Evolutionary conservation across 2,329 filamentous ascomycete genomes (phyloP), one percentile per base, ranked within the genome.

Genomic region (Curvularia hawaiiensis): DNA sequence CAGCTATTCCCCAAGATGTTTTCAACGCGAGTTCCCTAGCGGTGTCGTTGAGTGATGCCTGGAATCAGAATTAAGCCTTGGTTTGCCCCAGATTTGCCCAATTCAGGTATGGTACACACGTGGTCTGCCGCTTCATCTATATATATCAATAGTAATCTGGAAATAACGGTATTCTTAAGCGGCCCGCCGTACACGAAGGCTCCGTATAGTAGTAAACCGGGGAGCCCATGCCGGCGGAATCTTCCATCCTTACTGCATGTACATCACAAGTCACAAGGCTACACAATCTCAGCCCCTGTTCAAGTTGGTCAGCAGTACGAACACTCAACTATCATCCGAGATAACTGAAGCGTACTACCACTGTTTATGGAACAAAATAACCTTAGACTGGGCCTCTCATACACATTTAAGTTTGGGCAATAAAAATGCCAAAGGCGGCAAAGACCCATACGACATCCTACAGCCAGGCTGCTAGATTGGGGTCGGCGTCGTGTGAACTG

Each of bases 31-130:
- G 50, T 39, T 20, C 18, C 47, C 45, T 38, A 7, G 52, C 18
- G 9, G 45, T 39, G 47, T 41, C 41, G 44, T 46, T 46, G n/a
- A 40, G 44, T 49, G 43, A 48, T 56, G 54, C 49, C 47, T 31
- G 4, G 5, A 12, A 39, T 48, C 26, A 30, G 26, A 52, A 35
- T 59, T 38, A 63, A 65, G 60, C 56, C 63, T 43, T 61, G 51
- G 58, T 56, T 52, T 43, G 22, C 59, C 52, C 54, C 53, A 33
- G 31, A 43, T 41, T 52, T 28, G 35, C 26, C 39, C 41, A 18
- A 18, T 45, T 31, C 14, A 16, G 46, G 35, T 18, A 28, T n/a
- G 30, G 28, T 39, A 44, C 46, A 44, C 30, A 31, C 30, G 30
- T 39, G 30, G 44, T 35, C 43, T n/a, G 11, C 11, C 11, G 12